Evolutionary conservation across 345 rosid genomes (phyloP), one percentile per base, ranked within the genome.

Genomic region (Ceriops decandra): DNA sequence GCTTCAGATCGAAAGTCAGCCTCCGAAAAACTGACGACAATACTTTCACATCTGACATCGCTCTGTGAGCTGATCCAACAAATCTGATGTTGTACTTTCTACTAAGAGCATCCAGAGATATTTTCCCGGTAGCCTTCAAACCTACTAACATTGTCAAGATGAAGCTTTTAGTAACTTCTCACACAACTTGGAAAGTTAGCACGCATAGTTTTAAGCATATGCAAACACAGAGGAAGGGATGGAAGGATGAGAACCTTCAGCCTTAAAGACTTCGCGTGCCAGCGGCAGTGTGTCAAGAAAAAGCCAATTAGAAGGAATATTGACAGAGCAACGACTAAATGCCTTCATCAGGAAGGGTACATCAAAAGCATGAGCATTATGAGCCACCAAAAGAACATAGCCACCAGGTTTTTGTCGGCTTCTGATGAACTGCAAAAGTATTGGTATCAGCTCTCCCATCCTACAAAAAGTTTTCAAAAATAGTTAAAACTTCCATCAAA

Each of bases 331-430:
- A 21, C 99, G 97, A 26, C 66, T 62, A 38, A 91, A 91, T 82
- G 88, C 99, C 21, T 76, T 79, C 52, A 77, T 75, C 73, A 95
- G 66, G 74, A 95, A 91, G 20, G 78, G 97, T 27, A 88, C 92
- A 49, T 95, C 99, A 63, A 95, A 95, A 19, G 65, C 0, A 17
- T 89, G 90, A 46, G 90, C 91, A 56, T 95, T 95, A 70, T 95
- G 99, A 73, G 92, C 97, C 6, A 86, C 85, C 27, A 82, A 56
- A 77, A 91, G 33, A 17, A 90, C 79, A 38, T 80, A 81, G 27
- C 99, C 99, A 28, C 81, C 96, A 16, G 86, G 89, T 53, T 88
- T 91, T 74, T 86, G 87, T 11, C 98, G 91, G 76, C 97, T 95
- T 68, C 70, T 36, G 15, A 90, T 78, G 63, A 75, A 95, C 78